Base-by-base conservation (phyloP, 202 grass and related monocot species). In the Schoenoplectus triqueter region DNA sequence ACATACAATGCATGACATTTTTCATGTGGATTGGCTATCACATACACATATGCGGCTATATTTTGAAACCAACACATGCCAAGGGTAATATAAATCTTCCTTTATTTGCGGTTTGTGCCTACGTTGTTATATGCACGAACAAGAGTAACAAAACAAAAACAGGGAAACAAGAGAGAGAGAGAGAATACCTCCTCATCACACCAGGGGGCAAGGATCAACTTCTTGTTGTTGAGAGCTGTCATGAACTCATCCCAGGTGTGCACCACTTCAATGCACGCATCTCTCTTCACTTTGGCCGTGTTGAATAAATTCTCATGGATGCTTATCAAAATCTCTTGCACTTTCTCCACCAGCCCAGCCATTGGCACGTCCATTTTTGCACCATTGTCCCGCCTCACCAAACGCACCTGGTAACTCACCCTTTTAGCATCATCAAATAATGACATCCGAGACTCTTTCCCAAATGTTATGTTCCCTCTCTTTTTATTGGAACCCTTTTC, bases 151-250 rank as follows among this genome's bases (percentile, higher is more conserved):
- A 31, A 31, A 31, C 31, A 31, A 79, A 73, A 9, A 73, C 47
- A 78, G 48, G 66, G 14, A 81, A 46, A 77, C 11, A 46, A 1
- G 45, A 40, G 18, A 86, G 3, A 75, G 51, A 68, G 40, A 77
- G 55, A 63, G 84, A 39, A 67, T 87, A 99, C 96, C 96, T 99
- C 93, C 84, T 99, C 93, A 87, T 99, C 96, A 81, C 96, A 99
- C 93, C 96, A 99, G 40, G 96, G 96, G 54, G 96, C 96, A 85
- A 99, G 85, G 21, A 99, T 95, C 88, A 99, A 42, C 22, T 87
- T 99, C 85, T 94, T 99, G 63, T 92, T 82, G 77, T 95, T 92
- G 18, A 99, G 87, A 75, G 96, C 90, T 15, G 75, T 44, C 20
- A 84, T 82, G 75, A 99, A 99, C 86, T 95, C 93, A 92, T 91